Conservation (phyloP, 2,329 filamentous ascomycete genomes). For the Tympanopsis confertula region DNA sequence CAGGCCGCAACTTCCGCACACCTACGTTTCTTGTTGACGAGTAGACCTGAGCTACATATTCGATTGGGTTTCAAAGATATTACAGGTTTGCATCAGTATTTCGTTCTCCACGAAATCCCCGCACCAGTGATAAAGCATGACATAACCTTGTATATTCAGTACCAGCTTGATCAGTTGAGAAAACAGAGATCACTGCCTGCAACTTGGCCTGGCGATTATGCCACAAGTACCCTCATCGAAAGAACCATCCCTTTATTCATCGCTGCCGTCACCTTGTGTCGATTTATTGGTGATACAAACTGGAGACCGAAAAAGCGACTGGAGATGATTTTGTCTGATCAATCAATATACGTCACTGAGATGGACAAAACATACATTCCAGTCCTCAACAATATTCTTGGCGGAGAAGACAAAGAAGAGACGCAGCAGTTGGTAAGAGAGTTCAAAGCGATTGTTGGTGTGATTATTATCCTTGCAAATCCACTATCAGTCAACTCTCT, state of each 20-base stretch:
- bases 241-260: slow-evolving; percentile 7
- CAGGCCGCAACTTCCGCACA: slow-evolving; percentile 2
- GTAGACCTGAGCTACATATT: slow-evolving; percentile 10
- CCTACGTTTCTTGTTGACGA: slow-evolving; percentile 10
- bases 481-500: slow-evolving; percentile 9
- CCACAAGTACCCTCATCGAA: slow-evolving; percentile 4
- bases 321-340: neutral
- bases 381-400: neutral
- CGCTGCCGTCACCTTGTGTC: slow-evolving; percentile 7
- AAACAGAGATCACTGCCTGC: neutral
- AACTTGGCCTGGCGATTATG: slow-evolving; percentile 1
- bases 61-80: slow-evolving; percentile 7
- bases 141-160: slow-evolving; percentile 8
- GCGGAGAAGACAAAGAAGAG: slow-evolving; percentile 2
- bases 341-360: too few relatives aligned
- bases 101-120: slow-evolving; percentile 9
- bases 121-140: slow-evolving; percentile 6
- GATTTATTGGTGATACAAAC: slow-evolving; percentile 5
- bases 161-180: slow-evolving; percentile 5
- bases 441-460: slow-evolving; percentile 8
- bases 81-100: slow-evolving; percentile 5
- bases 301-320: slow-evolving; percentile 5
- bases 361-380: neutral
- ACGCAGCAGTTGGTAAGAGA: slow-evolving; percentile 3
- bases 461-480: slow-evolving; percentile 6